Evolutionary conservation across 768 basidiomycete genomes (phyloP).

Genomic region (Suillus sp.): DNA sequence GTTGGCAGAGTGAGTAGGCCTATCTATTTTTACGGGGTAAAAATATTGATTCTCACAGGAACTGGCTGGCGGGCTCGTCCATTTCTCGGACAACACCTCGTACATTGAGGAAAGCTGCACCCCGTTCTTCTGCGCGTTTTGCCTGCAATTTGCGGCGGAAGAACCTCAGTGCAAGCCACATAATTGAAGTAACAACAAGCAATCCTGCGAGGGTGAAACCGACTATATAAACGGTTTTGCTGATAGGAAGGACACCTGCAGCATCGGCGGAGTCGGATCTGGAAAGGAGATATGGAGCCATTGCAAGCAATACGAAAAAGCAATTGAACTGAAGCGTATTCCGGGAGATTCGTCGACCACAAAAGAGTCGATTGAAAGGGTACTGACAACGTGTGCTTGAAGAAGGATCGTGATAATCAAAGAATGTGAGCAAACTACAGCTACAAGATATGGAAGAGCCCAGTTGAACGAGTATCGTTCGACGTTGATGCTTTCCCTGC

Average conservation of each 20-base stretch:
- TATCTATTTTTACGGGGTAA: neutral
- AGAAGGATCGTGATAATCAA: constrained; percentile 6
- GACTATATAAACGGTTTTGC: constrained; percentile 44
- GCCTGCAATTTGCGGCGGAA: constrained; percentile 43
- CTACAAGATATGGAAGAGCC: neutral
- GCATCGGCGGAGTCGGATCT: constrained; percentile 16
- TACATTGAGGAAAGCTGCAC: constrained; percentile 42
- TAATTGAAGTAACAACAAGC: constrained; percentile 38
- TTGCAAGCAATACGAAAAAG: constrained; percentile 15
- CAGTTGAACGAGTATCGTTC: constrained; percentile 1
- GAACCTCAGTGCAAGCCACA: constrained; percentile 47
- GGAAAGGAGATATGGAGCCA: constrained; percentile 22
- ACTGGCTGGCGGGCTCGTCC: constrained; percentile 10
- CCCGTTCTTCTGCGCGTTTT: constrained; percentile 40
- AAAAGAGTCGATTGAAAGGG: constrained; percentile 19
- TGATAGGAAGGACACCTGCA: constrained; percentile 13
- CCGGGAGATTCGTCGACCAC: neutral
- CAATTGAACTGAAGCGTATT: neutral
- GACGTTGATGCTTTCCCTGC: neutral
- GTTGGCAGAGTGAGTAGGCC: constrained; percentile 36
- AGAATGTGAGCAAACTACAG: constrained; percentile 6
- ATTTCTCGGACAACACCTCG: constrained; percentile 13
- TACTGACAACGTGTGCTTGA: neutral
- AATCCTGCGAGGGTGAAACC: constrained; percentile 52
- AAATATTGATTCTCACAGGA: constrained; percentile 15